These are phyloP conservation scores for Leccinum uliginosum DNA, from an alignment of 768 basidiomycete genomes.

Conservation along the genomic window DNA sequence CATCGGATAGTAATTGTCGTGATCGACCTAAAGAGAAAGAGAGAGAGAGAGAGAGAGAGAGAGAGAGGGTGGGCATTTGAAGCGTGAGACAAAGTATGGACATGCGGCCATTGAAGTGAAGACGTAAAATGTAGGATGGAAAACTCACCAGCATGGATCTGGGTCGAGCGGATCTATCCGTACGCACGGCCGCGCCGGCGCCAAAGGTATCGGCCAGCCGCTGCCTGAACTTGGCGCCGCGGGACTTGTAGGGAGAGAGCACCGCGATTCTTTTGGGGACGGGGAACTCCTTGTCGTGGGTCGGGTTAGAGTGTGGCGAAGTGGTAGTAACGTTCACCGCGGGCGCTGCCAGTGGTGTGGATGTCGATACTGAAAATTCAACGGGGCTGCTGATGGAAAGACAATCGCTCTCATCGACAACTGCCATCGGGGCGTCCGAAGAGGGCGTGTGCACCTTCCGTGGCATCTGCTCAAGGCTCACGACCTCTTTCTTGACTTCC, in stretches of 20 bases:
- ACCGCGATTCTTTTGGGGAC: not conserved
- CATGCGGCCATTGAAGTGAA: not conserved
- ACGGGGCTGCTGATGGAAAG: not conserved
- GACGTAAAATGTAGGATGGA: not conserved
- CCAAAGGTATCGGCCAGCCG: conserved; percentile 20
- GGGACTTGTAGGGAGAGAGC: conserved; percentile 17
- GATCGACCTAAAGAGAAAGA: conserved; percentile 6
- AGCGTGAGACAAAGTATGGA: not conserved
- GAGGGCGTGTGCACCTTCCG: not conserved
- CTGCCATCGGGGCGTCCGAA: not conserved
- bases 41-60: too few species aligned
- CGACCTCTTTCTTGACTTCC: not conserved
- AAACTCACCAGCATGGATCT: not conserved
- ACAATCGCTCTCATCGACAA: not conserved
- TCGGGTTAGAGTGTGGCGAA: not conserved
- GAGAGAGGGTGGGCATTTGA: not conserved
- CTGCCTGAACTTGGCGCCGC: conserved; percentile 18
- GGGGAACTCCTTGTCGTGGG: not conserved
- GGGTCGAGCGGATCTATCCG: conserved; percentile 19
- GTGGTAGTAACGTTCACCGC: not conserved
- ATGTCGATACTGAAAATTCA: not conserved
- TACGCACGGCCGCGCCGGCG: conserved; percentile 17
- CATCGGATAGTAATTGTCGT: conserved; percentile 2
- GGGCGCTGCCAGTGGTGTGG: not conserved
- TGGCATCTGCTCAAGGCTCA: not conserved